These are phyloP conservation scores for Colletotrichum simmondsii DNA, from an alignment of 2,329 filamentous ascomycete species.

Conservation along the genomic window DNA sequence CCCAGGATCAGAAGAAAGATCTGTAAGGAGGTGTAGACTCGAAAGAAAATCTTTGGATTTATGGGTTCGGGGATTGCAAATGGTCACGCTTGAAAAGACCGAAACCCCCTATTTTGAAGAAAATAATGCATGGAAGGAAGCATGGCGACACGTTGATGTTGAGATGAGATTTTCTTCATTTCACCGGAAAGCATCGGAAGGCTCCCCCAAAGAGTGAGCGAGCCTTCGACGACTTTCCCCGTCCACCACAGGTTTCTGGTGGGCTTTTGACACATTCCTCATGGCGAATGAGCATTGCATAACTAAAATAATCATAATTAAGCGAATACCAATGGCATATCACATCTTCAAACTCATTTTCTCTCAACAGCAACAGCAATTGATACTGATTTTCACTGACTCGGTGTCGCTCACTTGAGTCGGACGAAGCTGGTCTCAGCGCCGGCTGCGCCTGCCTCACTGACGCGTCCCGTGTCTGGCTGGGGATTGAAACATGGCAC, in stretches of 20 bases:
- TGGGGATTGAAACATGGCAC: neutral
- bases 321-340: neutral
- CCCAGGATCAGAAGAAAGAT: slow-evolving; percentile 43
- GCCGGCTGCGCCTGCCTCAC: neutral
- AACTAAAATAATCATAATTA: slow-evolving; percentile 7
- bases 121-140: neutral
- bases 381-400: too few species aligned
- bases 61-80: neutral
- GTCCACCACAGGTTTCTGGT: neutral
- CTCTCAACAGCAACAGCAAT: too few species aligned
- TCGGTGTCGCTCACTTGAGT: neutral
- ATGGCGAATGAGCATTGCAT: slow-evolving; percentile 5
- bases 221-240: neutral
- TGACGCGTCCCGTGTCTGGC: neutral
- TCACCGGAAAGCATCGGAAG: neutral
- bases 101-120: neutral
- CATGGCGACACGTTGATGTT: slow-evolving; percentile 11
- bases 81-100: neutral
- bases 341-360: neutral
- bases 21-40: neutral
- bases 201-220: neutral
- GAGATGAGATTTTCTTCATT: slow-evolving; percentile 1
- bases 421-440: neutral
- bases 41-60: neutral
- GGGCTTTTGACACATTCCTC: neutral